Evolutionary conservation across 257 asterid species (phyloP), one percentile per base, ranked within the genome.

Genomic region (Paraleonurus japonicus): DNA sequence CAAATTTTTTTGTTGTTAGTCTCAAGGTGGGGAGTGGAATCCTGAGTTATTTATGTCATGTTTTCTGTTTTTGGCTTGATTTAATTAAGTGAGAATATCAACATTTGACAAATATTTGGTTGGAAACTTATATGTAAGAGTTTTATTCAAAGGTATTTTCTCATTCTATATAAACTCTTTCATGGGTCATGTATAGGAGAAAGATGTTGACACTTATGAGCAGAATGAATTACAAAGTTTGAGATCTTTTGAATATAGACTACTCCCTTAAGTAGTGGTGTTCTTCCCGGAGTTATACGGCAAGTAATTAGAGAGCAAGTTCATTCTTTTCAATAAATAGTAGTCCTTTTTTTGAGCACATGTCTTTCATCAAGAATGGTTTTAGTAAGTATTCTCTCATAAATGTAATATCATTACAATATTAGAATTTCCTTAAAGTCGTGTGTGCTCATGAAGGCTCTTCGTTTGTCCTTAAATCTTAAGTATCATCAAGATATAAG

Each of bases 241-340:
- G 19, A 73, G 59, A 33, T 65, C 73, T 70, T 50, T 88, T 61
- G 97, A 89, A 81, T 89, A 74, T 98, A 89, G 83, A 89, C 95
- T 32, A 91, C 99, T 73, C 89, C 98, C 33, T 41, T 92, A 43
- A 53, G 69, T 33, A 91, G 86, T 33, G 98, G 97, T 65, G 89
- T 88, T 61, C 96, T 95, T 78, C 98, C n/a, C 8, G 99, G 98
- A 77, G 85, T 95, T 66, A 76, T 90, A 78, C 90, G 98, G 55
- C 96, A 92, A 83, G 95, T 89, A 54, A 88, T 95, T 55, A 75
- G 26, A 45, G 96, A 89, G 98, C 92, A 64, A 61, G 95, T 80
- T 41, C 33, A 27, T 61, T 72, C 35, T 11, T 15, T 19, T 37
- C 28, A 22, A 19, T 51, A 51, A 17, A 17, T 13, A 51, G 27